Evolutionary conservation across 352 stramenopile genomes (phyloP).

Genomic region (Globisporangium camurandrum): DNA sequence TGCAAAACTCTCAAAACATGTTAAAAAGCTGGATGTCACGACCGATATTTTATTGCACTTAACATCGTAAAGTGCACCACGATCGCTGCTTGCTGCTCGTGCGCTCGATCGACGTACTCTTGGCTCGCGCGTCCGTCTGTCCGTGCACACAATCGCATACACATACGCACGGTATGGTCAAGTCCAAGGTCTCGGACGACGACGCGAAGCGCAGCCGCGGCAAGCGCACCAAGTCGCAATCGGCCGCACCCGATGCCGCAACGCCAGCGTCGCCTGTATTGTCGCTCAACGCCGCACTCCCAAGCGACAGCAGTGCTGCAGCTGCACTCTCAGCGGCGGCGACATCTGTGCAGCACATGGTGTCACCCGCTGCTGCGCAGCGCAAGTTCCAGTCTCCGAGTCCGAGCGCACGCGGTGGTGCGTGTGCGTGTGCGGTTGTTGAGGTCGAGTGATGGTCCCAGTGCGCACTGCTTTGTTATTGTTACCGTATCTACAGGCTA

Average conservation of each 20-base stretch:
- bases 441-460: no score
- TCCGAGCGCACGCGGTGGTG: conserved; percentile 31
- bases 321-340: conserved; percentile 11
- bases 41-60: no score
- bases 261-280: conserved; percentile 14
- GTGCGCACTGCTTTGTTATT: no score
- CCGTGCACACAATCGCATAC: not conserved
- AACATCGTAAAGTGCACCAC: no score
- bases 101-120: no score
- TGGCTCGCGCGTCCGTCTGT: not conserved
- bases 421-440: not conserved
- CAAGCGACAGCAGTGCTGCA: conserved; percentile 11
- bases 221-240: conserved; percentile 46
- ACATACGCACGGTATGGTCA: conserved; percentile 29
- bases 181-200: conserved; percentile 49
- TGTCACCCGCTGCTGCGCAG: conserved; percentile 8
- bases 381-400: conserved; percentile 43
- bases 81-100: conserved; percentile 5
- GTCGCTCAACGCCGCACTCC: conserved; percentile 1
- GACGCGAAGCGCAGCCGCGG: conserved; percentile 55
- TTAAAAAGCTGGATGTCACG: no score
- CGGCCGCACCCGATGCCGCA: conserved; percentile 25
- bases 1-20: no score
- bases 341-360: not conserved
- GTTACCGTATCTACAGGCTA: no score